A percentile compares a stretch with the other conserved stretches of the same genome.
These are phyloP conservation scores for Rhizopogon rudus DNA, from an alignment of 768 basidiomycete genomes.

Conservation along the genomic window DNA sequence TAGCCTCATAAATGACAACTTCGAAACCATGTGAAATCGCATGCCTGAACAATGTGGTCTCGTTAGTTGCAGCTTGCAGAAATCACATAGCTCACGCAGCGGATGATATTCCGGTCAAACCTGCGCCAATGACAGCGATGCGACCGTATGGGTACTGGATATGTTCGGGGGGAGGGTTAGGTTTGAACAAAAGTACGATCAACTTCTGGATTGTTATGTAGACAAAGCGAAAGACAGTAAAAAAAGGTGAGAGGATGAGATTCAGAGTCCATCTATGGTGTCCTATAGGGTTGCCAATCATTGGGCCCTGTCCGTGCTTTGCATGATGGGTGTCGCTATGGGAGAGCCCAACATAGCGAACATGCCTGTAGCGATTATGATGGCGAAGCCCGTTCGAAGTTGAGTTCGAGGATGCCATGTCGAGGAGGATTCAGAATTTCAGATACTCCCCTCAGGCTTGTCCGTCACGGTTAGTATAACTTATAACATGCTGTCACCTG, in stretches of 20 bases:
- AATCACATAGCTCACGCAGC: conserved; percentile 32
- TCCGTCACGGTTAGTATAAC: no score
- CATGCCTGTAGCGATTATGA: no score
- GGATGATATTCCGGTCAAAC: conserved; percentile 48
- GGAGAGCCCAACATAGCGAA: no score
- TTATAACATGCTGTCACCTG: no score
- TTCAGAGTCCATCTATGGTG: not conserved
- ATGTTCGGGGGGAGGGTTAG: conserved; percentile 17
- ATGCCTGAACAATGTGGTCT: conserved; percentile 22
- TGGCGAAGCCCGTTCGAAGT: no score
- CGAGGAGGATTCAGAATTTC: no score
- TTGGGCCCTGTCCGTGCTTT: no score
- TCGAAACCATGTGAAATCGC: conserved; percentile 48
- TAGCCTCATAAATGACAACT: conserved; percentile 44
- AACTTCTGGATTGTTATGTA: conserved; percentile 33
- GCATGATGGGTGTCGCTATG: no score
- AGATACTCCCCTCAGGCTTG: no score
- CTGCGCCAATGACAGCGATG: conserved; percentile 48
- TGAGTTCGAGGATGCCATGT: no score
- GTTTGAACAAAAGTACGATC: conserved; percentile 38
- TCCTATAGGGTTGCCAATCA: no score
- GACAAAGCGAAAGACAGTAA: conserved; percentile 12
- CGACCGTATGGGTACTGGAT: conserved; percentile 32
- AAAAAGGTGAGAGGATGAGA: not conserved
- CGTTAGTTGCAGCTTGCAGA: not conserved